Evolutionary conservation across 2,329 filamentous ascomycete genomes (phyloP), one percentile per base, ranked within the genome.

Genomic region (Furcasterigmium furcatum): DNA sequence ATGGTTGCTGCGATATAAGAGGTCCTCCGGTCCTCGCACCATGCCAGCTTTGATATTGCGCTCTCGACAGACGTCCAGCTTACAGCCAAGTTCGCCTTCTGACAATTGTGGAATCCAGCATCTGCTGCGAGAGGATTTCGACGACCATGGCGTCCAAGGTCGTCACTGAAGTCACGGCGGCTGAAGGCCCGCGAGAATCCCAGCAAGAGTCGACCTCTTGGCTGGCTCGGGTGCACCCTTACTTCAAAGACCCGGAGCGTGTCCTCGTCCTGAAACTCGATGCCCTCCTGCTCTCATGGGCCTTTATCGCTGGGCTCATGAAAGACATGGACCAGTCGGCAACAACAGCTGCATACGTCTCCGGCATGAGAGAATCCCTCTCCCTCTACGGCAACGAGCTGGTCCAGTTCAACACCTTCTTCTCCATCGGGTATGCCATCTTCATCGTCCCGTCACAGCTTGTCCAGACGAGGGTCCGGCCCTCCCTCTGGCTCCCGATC

Each of bases 401-500:
- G 16, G 39, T 41, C 10, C 39, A 29, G 24, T 41, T 41, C 39
- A 41, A 27, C 24, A 41, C 39, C 24, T 41, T 41, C 25, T 41
- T 41, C 39, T 29, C 24, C 39, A 41, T 41, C 25, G 39, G 39
- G 16, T 41, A 41, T 16, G 39, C 39, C 39, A 27, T 41, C 9
- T 25, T 25, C 25, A 25, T 41, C 25, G 39, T 41, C 13, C 39
- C 39, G 10, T 25, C 24, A 12, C 43, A 44, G 8, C 49, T 70
- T 13, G 48, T 68, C n/a, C 54, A 68, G 8, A 70, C 67, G 3
- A 62, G 64, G 14, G 49, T 73, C 9, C 63, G 68, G 2, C 71
- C 71, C 1, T 68, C 66, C 4, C 43, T 57, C 20, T 58, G 56
- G 21, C 49, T 58, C 3, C 56, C 56, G 4, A 32, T 60, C 44